A percentile compares a stretch with the other conserved stretches of the same genome.
Conservation (phyloP, 495 filamentous ascomycete genomes). For the Aspergillus sclerotioniger region DNA sequence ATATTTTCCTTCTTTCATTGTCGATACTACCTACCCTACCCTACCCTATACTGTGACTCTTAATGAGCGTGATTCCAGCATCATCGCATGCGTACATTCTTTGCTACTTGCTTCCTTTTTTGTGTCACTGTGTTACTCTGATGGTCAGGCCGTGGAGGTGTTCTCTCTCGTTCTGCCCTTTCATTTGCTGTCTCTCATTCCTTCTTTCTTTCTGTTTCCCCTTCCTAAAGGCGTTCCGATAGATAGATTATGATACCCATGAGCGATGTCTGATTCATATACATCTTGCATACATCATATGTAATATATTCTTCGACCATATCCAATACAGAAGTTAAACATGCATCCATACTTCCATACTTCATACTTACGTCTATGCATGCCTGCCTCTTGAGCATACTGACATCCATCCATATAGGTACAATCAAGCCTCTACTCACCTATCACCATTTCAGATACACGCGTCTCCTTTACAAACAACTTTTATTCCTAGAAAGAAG, state of each 20-base stretch:
- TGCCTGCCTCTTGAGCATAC: too few species aligned
- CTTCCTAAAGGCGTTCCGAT: neutral
- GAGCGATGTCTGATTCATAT: slow-evolving; percentile 10
- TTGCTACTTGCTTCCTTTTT: too few species aligned
- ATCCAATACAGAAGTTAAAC: too few species aligned
- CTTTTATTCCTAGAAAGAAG: neutral
- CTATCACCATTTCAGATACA: neutral
- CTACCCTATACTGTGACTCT: neutral
- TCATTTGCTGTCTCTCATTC: neutral
- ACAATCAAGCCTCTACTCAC: too few species aligned
- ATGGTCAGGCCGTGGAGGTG: neutral
- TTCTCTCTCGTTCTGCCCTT: neutral
- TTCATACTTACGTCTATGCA: too few species aligned
- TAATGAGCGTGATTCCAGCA: too few species aligned
- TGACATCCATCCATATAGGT: too few species aligned
- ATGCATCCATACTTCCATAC: too few species aligned
- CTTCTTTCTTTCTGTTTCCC: neutral
- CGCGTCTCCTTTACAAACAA: neutral
- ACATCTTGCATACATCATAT: neutral
- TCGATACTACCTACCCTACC: neutral
- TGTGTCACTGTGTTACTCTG: too few species aligned
- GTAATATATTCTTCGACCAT: too few species aligned
- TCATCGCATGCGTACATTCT: too few species aligned
- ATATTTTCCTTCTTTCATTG: slow-evolving; percentile 4
- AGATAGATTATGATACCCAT: slow-evolving; percentile 21